Conservation (phyloP, 306 rosid species). For the Vigna unguiculata region DNA sequence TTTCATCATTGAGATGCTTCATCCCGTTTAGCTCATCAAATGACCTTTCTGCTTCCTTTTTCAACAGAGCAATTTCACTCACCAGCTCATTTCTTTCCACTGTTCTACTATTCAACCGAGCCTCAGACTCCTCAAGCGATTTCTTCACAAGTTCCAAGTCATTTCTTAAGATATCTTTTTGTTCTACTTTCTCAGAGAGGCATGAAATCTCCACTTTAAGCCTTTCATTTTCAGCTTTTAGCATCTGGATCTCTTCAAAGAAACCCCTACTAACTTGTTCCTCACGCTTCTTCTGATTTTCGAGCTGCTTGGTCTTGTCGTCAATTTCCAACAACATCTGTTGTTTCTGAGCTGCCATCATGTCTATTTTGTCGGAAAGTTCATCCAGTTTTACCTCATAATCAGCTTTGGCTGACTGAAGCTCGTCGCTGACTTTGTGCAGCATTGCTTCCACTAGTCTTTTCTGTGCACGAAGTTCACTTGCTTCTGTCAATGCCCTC, state of each 20-base stretch:
- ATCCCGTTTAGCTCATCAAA: conserved; percentile 60
- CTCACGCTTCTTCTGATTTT: conserved; percentile 54
- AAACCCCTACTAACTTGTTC: conserved; percentile 56
- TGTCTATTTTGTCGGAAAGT: conserved; percentile 59
- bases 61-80: conserved; percentile 58
- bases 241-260: conserved; percentile 58
- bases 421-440: conserved; percentile 62
- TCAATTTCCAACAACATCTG: conserved; percentile 66
- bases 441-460: conserved; percentile 70
- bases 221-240: conserved; percentile 66
- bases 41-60: conserved; percentile 70
- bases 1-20: conserved; percentile 63
- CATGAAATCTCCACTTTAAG: conserved; percentile 58
- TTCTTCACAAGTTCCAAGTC: conserved; percentile 68
- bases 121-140: conserved; percentile 62
- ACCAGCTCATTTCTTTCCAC: conserved; percentile 68
- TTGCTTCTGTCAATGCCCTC: conserved; percentile 74
- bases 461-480: conserved; percentile 72
- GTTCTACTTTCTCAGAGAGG: conserved; percentile 58
- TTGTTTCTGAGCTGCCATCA: conserved; percentile 59
- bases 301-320: conserved; percentile 64
- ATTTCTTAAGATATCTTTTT: conserved; percentile 51
- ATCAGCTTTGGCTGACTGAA: conserved; percentile 61
- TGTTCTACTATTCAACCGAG: conserved; percentile 48
- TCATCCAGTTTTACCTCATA: conserved; percentile 60